These are phyloP conservation scores for Scleroderma bovista DNA, from an alignment of 768 basidiomycete genomes.

Conservation along the genomic window DNA sequence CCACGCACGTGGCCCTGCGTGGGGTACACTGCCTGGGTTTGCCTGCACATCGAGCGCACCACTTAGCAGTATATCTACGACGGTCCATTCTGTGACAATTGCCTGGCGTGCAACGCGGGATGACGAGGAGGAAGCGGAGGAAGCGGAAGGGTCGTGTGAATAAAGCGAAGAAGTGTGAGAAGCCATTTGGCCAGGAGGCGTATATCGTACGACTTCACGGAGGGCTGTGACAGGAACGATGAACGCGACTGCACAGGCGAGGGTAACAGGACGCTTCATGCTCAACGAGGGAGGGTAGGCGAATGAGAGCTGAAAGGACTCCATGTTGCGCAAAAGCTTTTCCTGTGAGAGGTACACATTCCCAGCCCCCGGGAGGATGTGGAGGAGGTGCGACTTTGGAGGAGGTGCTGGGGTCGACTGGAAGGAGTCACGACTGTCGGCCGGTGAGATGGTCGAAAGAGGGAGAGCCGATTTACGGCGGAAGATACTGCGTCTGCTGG, in stretches of 20 bases:
- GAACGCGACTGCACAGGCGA: conserved; percentile 23
- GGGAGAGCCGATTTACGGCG: conserved; percentile 6
- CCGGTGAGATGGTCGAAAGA: not conserved
- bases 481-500: conserved; percentile 10
- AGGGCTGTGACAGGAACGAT: conserved; percentile 24
- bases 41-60: conserved; percentile 27
- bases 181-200: conserved; percentile 2
- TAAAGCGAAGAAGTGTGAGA: conserved; percentile 4
- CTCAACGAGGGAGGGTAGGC: conserved; percentile 12
- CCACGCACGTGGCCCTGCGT: conserved; percentile 23
- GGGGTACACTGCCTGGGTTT: conserved; percentile 7
- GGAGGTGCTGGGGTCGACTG: conserved; percentile 2
- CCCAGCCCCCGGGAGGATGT: conserved; percentile 24
- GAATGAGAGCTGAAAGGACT: conserved; percentile 34
- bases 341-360: conserved; percentile 12
- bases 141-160: conserved; percentile 6
- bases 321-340: conserved; percentile 31
- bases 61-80: conserved; percentile 30
- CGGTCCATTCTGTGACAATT: conserved; percentile 22
- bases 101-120: not conserved
- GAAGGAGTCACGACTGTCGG: conserved; percentile 9
- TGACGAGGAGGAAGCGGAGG: conserved; percentile 2
- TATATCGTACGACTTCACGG: conserved; percentile 11
- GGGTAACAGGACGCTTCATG: conserved; percentile 7
- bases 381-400: conserved; percentile 24